Evolutionary conservation across 169 alveolate genomes (phyloP), one percentile per base, ranked within the genome.

Genomic region (Cryptosporidium xiaoi): DNA sequence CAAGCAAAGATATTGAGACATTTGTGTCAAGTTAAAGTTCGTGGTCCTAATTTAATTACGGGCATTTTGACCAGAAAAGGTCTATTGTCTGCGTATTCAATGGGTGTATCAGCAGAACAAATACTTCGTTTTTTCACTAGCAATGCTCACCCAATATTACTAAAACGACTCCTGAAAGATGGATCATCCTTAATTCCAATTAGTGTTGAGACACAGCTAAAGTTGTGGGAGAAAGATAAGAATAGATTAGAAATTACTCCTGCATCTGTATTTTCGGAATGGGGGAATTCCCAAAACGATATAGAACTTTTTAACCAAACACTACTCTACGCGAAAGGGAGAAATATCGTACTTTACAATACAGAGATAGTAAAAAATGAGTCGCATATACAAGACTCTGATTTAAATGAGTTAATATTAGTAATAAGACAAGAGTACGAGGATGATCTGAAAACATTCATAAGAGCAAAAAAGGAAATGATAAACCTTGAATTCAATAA

Each of bases 151-250:
- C 92, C 93, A 46, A 91, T 84, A 29, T 67, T 71, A 13, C 20
- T 60, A 20, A 83, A 58, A 18, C 83, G 83, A 34, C 46, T 56
- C 13, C 50, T 33, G 33, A 46, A 67, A n/a, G 24, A 40, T 34
- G 91, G 93, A 40, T 83, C 83, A 36, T 82, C 90, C 20, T 40
- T 91, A 31, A 83, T 95, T 48, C 97, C 97, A 33, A 92, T 93
- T 24, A 95, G 94, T 82, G 97, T 95, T 51, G 90, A 90, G 48
- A 92, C 94, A 2, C 97, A 95, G 82, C 83, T 95, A 18, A 93
- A 92, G 36, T 89, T 95, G 92, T 95, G 97, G 97, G 97, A 95
- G 71, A 91, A 93, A 12, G 97, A 95, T 69, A 90, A 95, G 55
- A 92, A 93, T 84, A 90, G 97, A 24, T 82, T 95, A 46, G 90